Evolutionary conservation across 2,329 filamentous ascomycete species (phyloP).

Genomic region (Colletotrichum phormii): DNA sequence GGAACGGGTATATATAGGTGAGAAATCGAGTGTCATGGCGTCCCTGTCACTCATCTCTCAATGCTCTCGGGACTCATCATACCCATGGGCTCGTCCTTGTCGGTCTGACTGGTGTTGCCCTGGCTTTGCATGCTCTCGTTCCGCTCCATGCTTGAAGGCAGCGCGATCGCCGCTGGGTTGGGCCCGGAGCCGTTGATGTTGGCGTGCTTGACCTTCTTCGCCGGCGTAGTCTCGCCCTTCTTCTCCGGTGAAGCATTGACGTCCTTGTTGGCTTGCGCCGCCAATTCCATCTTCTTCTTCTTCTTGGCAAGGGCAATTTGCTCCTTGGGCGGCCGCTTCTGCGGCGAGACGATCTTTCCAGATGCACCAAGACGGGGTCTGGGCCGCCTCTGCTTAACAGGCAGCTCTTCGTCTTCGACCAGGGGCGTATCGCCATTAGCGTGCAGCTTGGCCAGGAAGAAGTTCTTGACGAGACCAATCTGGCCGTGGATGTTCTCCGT

Average conservation of each 20-base stretch:
- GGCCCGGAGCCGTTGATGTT: slow-evolving; percentile 50
- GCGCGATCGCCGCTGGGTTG: slow-evolving; percentile 54
- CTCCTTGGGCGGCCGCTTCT: slow-evolving; percentile 85
- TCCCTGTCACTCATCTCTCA: slow-evolving; percentile 45
- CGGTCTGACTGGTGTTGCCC: slow-evolving; percentile 71
- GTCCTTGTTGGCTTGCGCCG: slow-evolving; percentile 64
- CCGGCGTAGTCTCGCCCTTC: slow-evolving; percentile 52
- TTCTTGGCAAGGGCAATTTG: slow-evolving; percentile 88
- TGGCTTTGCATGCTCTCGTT: slow-evolving; percentile 68
- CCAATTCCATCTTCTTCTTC: slow-evolving; percentile 78
- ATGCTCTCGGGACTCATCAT: slow-evolving; percentile 91
- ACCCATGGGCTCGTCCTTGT: slow-evolving; percentile 75
- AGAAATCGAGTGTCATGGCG: background rate
- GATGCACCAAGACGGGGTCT: slow-evolving; percentile 75
- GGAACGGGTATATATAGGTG: slow-evolving; percentile 12
- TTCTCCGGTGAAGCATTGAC: slow-evolving; percentile 51
- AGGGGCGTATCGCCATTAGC: slow-evolving; percentile 79
- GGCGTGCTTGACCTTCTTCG: slow-evolving; percentile 64
- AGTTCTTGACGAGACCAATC: slow-evolving; percentile 89
- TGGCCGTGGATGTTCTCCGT: slow-evolving; percentile 81
- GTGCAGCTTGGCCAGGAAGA: slow-evolving; percentile 90
- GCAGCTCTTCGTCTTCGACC: slow-evolving; percentile 94
- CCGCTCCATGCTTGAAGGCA: slow-evolving; percentile 66
- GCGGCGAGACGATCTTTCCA: slow-evolving; percentile 87
- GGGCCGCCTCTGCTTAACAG: slow-evolving; percentile 86